These are phyloP conservation scores for Dictyostelium capitatum DNA, from an alignment of 78 protist species.

Conservation along the genomic window DNA sequence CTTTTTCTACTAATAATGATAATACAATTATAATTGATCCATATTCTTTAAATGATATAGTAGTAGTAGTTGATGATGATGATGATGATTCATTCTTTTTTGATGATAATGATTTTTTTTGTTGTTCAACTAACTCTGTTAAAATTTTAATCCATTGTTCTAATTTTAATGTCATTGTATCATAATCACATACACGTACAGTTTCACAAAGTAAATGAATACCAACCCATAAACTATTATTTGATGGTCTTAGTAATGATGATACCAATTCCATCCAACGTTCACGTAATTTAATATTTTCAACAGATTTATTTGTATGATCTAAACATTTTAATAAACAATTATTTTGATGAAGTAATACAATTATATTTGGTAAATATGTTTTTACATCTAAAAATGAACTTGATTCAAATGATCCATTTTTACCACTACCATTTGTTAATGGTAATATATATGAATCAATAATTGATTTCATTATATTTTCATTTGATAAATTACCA, in stretches of 20 bases:
- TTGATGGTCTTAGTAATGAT: neutral
- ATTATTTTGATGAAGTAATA: slow-evolving; percentile 19
- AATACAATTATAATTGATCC: neutral
- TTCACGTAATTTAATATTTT: neutral
- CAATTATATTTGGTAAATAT: slow-evolving; percentile 11
- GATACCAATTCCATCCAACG: slow-evolving; percentile 15
- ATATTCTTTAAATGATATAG: slow-evolving; percentile 22
- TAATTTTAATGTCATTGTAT: neutral
- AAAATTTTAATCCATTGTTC: slow-evolving; percentile 28
- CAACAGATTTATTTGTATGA: neutral
- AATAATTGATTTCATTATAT: slow-evolving; percentile 19
- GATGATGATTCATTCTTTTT: neutral
- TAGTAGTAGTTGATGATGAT: neutral
- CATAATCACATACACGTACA: slow-evolving; percentile 61
- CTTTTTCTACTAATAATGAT: slow-evolving; percentile 47
- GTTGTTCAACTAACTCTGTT: neutral
- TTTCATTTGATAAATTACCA: slow-evolving; percentile 21
- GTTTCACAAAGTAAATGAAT: slow-evolving; percentile 51
- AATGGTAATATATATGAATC: slow-evolving; percentile 40
- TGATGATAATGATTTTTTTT: neutral
- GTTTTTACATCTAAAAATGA: slow-evolving; percentile 19
- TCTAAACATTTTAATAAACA: slow-evolving; percentile 14
- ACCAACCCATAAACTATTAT: slow-evolving; percentile 29
- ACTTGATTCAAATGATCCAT: neutral
- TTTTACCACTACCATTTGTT: neutral